These are phyloP conservation scores for Iberis amara DNA, from an alignment of 441 rosid genomes.

Conservation along the genomic window DNA sequence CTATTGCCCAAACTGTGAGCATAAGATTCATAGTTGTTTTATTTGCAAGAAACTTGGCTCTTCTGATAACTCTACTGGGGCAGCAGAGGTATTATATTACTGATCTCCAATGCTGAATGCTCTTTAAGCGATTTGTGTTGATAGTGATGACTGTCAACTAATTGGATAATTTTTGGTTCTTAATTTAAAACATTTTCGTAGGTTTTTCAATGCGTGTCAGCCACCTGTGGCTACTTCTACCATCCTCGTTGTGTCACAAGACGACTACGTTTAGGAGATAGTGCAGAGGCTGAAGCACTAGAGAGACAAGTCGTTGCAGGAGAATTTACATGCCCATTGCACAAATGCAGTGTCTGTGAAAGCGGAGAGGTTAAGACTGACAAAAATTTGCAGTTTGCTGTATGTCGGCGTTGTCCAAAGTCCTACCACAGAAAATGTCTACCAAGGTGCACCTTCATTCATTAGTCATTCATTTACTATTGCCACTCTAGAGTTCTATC, in stretches of 20 bases:
- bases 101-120: slow-evolving; percentile 12
- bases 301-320: slow-evolving; percentile 53
- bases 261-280: slow-evolving; percentile 45
- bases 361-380: slow-evolving; percentile 63
- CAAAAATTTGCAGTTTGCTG: slow-evolving; percentile 63
- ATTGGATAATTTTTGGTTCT: slow-evolving; percentile 1
- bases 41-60: slow-evolving; percentile 79
- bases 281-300: slow-evolving; percentile 51
- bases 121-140: slow-evolving; percentile 12
- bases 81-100: slow-evolving; percentile 61
- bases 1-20: slow-evolving; percentile 70
- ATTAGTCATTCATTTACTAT: slow-evolving; percentile 12
- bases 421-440: slow-evolving; percentile 90
- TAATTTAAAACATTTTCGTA: slow-evolving; percentile 24
- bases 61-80: slow-evolving; percentile 59
- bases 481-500: slow-evolving; percentile 3
- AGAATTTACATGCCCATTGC: slow-evolving; percentile 74
- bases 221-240: slow-evolving; percentile 84
- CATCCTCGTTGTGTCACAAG: slow-evolving; percentile 77
- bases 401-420: slow-evolving; percentile 91
- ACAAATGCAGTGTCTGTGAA: slow-evolving; percentile 72
- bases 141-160: slow-evolving; percentile 18
- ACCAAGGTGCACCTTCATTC: slow-evolving; percentile 49
- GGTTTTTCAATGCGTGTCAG: slow-evolving; percentile 84
- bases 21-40: slow-evolving; percentile 73